Conservation (phyloP, 2,329 filamentous ascomycete species). For the Penicillium olsonii region DNA sequence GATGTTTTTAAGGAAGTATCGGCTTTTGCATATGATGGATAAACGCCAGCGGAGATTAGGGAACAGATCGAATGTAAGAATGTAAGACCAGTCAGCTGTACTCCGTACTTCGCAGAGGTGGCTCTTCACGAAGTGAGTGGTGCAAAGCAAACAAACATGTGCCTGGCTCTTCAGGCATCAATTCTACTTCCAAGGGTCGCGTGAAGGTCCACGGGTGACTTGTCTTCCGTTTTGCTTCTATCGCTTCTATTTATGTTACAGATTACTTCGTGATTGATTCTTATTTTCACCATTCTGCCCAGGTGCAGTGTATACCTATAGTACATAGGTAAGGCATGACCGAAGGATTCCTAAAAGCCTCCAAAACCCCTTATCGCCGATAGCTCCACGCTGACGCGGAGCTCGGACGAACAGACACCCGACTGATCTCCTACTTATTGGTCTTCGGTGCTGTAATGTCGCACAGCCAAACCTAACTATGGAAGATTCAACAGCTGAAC, state of each 20-base stretch:
- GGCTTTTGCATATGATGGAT: not conserved
- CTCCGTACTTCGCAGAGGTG: too few relatives aligned
- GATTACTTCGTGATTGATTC: too few relatives aligned
- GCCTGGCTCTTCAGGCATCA: conserved; percentile 6
- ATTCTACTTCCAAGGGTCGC: too few relatives aligned
- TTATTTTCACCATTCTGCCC: too few relatives aligned
- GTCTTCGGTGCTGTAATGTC: not conserved
- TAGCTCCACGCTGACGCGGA: conserved; percentile 10
- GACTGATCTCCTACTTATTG: not conserved
- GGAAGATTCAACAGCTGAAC: conserved; percentile 41
- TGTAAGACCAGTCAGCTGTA: not conserved
- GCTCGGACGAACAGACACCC: conserved; percentile 8
- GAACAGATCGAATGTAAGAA: not conserved
- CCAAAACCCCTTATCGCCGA: conserved; percentile 9
- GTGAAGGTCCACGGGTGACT: too few relatives aligned
- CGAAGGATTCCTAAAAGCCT: not conserved
- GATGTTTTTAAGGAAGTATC: not conserved
- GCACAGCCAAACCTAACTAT: conserved; percentile 5
- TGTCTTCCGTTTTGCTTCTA: too few relatives aligned
- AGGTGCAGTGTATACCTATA: too few relatives aligned
- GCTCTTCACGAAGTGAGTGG: not conserved
- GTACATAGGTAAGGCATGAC: too few relatives aligned
- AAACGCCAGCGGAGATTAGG: not conserved
- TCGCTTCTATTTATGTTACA: too few relatives aligned
- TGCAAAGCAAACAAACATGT: conserved; percentile 11